Evolutionary conservation across 805 yeast genomes (phyloP).

Genomic region (Sugiyamaella marilandica): DNA sequence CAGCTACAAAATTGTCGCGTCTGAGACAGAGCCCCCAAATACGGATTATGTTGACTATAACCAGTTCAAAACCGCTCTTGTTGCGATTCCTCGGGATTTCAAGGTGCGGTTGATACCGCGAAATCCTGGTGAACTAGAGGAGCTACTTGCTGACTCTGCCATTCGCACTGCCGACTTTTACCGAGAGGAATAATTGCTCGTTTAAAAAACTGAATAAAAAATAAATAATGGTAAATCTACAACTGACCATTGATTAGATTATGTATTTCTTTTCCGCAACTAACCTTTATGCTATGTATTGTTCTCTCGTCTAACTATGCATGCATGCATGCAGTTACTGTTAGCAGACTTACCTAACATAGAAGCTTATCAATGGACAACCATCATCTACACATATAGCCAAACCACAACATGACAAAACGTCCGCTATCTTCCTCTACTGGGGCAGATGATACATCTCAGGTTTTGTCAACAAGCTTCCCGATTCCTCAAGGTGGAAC

Average conservation of each 20-base stretch:
- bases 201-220: neutral
- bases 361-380: neutral
- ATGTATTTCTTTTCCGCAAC: too few relatives aligned
- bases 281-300: neutral
- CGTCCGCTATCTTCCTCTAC: neutral
- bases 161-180: constrained; percentile 20
- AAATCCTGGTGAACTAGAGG: constrained; percentile 17
- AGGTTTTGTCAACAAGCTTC: too few relatives aligned
- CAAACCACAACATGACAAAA: neutral
- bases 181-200: neutral
- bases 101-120: constrained; percentile 25
- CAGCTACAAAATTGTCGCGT: constrained; percentile 39
- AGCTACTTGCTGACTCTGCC: constrained; percentile 15
- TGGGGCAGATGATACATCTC: neutral
- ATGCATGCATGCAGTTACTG: neutral
- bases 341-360: neutral
- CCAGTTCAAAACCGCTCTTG: constrained; percentile 23
- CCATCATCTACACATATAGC: neutral
- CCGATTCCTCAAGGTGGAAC: constrained; percentile 12
- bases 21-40: constrained; percentile 23
- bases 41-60: constrained; percentile 26
- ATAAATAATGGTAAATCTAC: neutral
- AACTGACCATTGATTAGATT: too few relatives aligned
- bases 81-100: constrained; percentile 26
- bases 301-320: neutral